phyloP scores from a whole-genome alignment of 2,329 filamentous ascomycete species.

The Botryosphaeria dothidea region DNA sequence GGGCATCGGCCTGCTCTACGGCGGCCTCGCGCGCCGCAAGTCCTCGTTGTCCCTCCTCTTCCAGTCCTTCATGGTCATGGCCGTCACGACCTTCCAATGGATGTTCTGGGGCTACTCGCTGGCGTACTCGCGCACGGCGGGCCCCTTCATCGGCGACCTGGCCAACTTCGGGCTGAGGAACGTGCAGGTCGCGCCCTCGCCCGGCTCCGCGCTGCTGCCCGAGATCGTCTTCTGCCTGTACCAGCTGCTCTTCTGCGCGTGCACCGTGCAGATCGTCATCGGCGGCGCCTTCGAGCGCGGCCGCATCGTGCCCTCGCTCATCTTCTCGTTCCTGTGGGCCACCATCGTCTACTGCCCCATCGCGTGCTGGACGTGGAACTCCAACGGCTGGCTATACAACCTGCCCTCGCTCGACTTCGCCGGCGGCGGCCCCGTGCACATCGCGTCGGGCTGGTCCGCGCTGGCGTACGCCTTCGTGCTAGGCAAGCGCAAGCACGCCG shows the following conservation, averaged over 20 bases:
- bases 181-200: slow-evolving; percentile 61
- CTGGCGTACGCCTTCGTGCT: slow-evolving; percentile 65
- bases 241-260: slow-evolving; percentile 64
- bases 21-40: slow-evolving; percentile 63
- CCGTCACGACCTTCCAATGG: slow-evolving; percentile 60
- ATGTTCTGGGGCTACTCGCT: slow-evolving; percentile 68
- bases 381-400: slow-evolving; percentile 65
- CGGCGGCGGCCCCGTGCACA: slow-evolving; percentile 65
- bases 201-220: slow-evolving; percentile 58
- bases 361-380: slow-evolving; percentile 68
- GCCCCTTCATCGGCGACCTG: slow-evolving; percentile 64
- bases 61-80: slow-evolving; percentile 60
- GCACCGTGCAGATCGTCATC: slow-evolving; percentile 64
- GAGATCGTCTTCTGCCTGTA: slow-evolving; percentile 69
- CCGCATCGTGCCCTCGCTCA: slow-evolving; percentile 63
- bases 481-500: slow-evolving; percentile 56
- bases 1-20: slow-evolving; percentile 65
- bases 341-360: slow-evolving; percentile 66
- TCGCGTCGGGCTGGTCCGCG: slow-evolving; percentile 62
- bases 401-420: slow-evolving; percentile 62
- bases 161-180: slow-evolving; percentile 63
- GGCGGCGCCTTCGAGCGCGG: slow-evolving; percentile 65
- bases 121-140: slow-evolving; percentile 61
- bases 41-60: slow-evolving; percentile 63
- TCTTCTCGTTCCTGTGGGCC: slow-evolving; percentile 65